Conservation (phyloP, 2,329 filamentous ascomycete species). For the Ophiostoma triangulosporum region DNA sequence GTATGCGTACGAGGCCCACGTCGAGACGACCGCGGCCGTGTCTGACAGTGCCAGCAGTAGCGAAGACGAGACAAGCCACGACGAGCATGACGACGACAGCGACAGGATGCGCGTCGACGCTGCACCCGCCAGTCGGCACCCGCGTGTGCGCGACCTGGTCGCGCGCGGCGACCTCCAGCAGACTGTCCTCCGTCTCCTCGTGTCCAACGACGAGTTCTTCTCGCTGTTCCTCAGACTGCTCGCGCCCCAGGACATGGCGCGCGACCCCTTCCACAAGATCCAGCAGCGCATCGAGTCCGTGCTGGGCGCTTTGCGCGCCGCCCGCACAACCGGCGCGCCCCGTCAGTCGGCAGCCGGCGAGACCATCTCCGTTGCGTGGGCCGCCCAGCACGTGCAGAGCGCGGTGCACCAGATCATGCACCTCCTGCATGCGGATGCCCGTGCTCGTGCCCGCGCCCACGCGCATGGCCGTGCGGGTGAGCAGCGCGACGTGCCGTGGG, state of each 20-base stretch:
- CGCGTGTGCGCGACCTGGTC: conserved; percentile 18
- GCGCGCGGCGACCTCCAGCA: conserved; percentile 33
- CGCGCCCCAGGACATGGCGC: conserved; percentile 29
- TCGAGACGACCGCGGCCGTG: background rate
- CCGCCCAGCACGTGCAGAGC: conserved; percentile 31
- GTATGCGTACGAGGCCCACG: conserved; percentile 35
- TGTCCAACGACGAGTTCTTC: conserved; percentile 41
- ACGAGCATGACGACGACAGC: background rate
- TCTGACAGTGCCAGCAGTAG: background rate
- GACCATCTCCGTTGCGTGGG: conserved; percentile 31
- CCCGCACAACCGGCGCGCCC: conserved; percentile 2
- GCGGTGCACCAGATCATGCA: conserved; percentile 32
- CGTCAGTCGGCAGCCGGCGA: background rate
- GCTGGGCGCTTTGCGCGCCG: conserved; percentile 29
- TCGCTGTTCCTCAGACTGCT: conserved; percentile 35
- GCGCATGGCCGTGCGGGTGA: too few species aligned
- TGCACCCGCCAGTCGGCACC: too few species aligned
- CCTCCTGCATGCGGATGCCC: conserved; percentile 17
- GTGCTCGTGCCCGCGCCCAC: conserved; percentile 19
- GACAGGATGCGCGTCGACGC: too few species aligned
- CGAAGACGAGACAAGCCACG: background rate
- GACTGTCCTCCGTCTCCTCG: conserved; percentile 39
- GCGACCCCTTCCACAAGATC: conserved; percentile 34
- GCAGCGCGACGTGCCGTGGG: too few species aligned
- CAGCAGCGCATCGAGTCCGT: conserved; percentile 33